Evolutionary conservation across 768 basidiomycete genomes (phyloP).

Genomic region (Tricholoma bakamatsutake): DNA sequence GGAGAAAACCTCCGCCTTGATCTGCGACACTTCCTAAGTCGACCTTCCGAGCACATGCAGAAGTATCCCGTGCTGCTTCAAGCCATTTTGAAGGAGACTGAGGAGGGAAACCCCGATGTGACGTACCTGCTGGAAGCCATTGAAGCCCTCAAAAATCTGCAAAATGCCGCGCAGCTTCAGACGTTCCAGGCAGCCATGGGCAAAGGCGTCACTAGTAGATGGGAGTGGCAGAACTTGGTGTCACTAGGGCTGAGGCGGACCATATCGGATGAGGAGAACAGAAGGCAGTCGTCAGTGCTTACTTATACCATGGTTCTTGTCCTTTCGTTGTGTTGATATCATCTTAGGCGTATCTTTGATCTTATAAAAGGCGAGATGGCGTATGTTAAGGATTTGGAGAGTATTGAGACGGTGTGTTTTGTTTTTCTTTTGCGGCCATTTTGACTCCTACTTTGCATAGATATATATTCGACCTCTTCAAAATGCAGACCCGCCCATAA

Average conservation of each 20-base stretch:
- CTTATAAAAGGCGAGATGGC: conserved; percentile 95
- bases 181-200: conserved; percentile 92
- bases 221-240: conserved; percentile 89
- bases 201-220: conserved; percentile 68
- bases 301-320: background rate
- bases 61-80: conserved; percentile 83
- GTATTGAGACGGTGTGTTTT: conserved; percentile 66
- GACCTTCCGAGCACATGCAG: conserved; percentile 81
- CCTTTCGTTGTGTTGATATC: background rate
- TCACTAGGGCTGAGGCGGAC: conserved; percentile 51
- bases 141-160: conserved; percentile 74
- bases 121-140: conserved; percentile 80
- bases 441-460: conserved; percentile 27
- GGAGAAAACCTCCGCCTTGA: conserved; percentile 45
- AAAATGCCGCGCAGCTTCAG: conserved; percentile 73
- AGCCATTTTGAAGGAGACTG: conserved; percentile 81
- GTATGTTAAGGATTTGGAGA: conserved; percentile 92
- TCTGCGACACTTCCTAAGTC: conserved; percentile 71
- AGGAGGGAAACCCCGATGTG: conserved; percentile 71
- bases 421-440: background rate
- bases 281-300: conserved; percentile 76
- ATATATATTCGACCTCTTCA: conserved; percentile 81
- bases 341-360: conserved; percentile 80
- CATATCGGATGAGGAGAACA: conserved; percentile 68
- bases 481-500: conserved; percentile 70